These are phyloP conservation scores for Candida caryicola DNA, from an alignment of 805 yeast species.

Conservation along the genomic window DNA sequence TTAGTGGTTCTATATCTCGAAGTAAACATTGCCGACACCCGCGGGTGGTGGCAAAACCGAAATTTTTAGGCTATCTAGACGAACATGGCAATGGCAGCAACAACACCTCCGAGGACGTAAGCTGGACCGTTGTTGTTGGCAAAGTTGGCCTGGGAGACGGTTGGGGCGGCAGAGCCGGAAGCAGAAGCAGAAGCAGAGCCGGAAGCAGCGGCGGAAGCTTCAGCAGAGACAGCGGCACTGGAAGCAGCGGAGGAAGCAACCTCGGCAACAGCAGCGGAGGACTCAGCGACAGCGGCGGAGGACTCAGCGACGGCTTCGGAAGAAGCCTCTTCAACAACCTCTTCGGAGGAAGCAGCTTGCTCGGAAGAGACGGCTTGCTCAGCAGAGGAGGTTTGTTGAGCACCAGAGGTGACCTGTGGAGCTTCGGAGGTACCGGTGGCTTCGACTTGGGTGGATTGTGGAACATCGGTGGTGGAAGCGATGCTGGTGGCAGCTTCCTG, in stretches of 20 bases:
- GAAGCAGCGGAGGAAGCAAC: slow-evolving; percentile 9
- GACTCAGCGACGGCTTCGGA: slow-evolving; percentile 3
- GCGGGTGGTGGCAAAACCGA: too few species aligned
- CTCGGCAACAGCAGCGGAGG: slow-evolving; percentile 11
- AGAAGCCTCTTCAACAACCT: background rate
- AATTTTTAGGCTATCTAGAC: slow-evolving; percentile 5
- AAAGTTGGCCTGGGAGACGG: slow-evolving; percentile 14
- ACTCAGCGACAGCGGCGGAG: slow-evolving; percentile 4
- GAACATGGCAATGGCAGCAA: slow-evolving; percentile 12
- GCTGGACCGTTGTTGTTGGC: slow-evolving; percentile 9
- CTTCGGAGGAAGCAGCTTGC: slow-evolving; percentile 7
- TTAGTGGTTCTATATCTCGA: too few species aligned
- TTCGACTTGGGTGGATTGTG: slow-evolving; percentile 6
- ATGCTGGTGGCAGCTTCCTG: slow-evolving; percentile 5
- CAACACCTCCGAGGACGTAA: slow-evolving; percentile 9
- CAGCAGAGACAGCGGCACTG: slow-evolving; percentile 6
- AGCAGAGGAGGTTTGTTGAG: slow-evolving; percentile 17
- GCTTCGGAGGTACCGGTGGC: slow-evolving; percentile 2
- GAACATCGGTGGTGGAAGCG: slow-evolving; percentile 6
- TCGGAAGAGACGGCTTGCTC: slow-evolving; percentile 8
- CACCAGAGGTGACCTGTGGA: slow-evolving; percentile 10
- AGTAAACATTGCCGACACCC: too few species aligned
- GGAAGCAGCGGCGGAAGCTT: slow-evolving; percentile 6
- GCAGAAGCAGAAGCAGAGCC: slow-evolving; percentile 12
- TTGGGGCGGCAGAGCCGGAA: slow-evolving; percentile 16